Conservation (phyloP, 2,329 filamentous ascomycete species). For the Xylaria sp. region DNA sequence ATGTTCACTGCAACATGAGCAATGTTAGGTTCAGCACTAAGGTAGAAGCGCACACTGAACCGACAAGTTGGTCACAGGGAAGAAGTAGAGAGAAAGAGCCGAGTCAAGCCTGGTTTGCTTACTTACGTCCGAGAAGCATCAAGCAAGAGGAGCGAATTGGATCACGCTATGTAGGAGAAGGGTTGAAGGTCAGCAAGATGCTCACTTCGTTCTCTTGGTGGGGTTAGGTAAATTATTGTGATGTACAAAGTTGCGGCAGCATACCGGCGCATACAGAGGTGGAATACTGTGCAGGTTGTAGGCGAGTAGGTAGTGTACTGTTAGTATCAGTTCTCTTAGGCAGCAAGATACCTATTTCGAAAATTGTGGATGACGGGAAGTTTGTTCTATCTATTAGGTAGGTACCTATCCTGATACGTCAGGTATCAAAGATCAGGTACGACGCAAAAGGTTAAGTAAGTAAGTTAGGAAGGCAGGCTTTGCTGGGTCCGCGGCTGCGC, state of each 20-base stretch:
- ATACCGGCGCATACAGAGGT: constrained; percentile 1
- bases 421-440: too few species aligned
- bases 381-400: too few species aligned
- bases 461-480: too few species aligned
- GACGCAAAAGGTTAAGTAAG: too few species aligned
- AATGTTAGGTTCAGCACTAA: neutral
- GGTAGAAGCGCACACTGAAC: neutral
- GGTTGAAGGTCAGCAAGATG: constrained; percentile 11
- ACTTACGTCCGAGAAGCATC: neutral
- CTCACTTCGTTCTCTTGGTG: neutral
- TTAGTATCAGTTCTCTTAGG: too few species aligned
- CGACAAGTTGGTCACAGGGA: neutral
- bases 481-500: too few species aligned
- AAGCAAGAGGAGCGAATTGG: neutral
- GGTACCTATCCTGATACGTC: too few species aligned
- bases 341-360: too few species aligned
- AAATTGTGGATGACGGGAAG: too few species aligned
- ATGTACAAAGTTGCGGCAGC: constrained; percentile 9
- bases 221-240: constrained; percentile 3
- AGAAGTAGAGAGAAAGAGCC: neutral
- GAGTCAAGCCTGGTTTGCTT: neutral
- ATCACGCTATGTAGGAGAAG: neutral
- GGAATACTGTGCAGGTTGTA: neutral
- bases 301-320: too few species aligned
- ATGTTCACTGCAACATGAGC: neutral